A percentile compares a stretch with the other conserved stretches of the same genome.
These are phyloP conservation scores for Biancaea sappan DNA, from an alignment of 306 rosid species.

Conservation along the genomic window DNA sequence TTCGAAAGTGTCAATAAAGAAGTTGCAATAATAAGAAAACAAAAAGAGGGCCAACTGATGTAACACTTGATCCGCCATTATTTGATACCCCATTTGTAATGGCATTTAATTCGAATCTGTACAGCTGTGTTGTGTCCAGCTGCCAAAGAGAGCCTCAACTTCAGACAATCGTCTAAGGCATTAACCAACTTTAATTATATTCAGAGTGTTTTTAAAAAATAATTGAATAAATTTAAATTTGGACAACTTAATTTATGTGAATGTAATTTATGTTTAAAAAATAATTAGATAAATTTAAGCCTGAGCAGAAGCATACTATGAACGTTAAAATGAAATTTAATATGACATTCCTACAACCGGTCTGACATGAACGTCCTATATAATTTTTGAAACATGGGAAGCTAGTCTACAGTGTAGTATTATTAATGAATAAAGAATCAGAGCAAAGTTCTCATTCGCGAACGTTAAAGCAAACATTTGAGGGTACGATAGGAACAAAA, in stretches of 20 bases:
- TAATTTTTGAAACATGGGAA: slow-evolving; percentile 3
- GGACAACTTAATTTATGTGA: too few species aligned
- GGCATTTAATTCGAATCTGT: slow-evolving; percentile 13
- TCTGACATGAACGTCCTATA: neutral
- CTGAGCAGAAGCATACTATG: too few species aligned
- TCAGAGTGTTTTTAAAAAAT: too few species aligned
- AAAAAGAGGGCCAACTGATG: slow-evolving; percentile 26
- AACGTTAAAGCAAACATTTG: slow-evolving; percentile 19
- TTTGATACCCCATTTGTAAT: slow-evolving; percentile 31
- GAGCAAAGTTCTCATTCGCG: neutral
- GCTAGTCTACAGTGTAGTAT: neutral
- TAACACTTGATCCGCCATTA: slow-evolving; percentile 7
- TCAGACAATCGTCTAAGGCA: slow-evolving; percentile 38
- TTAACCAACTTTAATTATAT: neutral
- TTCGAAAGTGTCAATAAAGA: neutral
- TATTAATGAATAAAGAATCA: slow-evolving; percentile 7
- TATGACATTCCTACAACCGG: neutral
- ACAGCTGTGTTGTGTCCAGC: slow-evolving; percentile 16
- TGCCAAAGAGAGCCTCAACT: slow-evolving; percentile 25
- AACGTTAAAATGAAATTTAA: neutral
- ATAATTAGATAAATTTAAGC: too few species aligned
- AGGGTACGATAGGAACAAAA: neutral
- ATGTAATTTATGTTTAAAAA: too few species aligned
- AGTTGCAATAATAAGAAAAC: slow-evolving; percentile 9
- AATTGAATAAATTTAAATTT: too few species aligned